These are phyloP conservation scores for Carex arenaria DNA, from an alignment of 202 grass and related monocot species.

Conservation along the genomic window DNA sequence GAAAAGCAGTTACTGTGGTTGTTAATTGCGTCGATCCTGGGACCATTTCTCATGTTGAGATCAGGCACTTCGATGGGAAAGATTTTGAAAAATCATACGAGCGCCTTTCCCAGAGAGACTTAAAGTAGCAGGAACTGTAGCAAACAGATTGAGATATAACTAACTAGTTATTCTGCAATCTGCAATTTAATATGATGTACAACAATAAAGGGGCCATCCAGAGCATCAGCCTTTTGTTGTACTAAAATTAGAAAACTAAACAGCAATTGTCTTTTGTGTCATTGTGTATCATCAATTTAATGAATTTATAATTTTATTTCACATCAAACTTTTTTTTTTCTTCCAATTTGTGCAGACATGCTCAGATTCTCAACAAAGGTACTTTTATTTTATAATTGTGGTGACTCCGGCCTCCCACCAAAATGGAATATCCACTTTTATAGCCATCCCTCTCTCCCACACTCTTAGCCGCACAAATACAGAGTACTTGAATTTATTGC, in stretches of 20 bases:
- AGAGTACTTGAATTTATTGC: neutral
- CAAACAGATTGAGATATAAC: neutral
- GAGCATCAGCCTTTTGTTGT: neutral
- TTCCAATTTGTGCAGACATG: neutral
- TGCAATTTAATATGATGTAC: neutral
- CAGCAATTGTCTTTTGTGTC: neutral
- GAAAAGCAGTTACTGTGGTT: constrained; percentile 33
- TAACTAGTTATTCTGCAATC: neutral
- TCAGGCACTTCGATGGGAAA: constrained; percentile 41
- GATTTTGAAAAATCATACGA: constrained; percentile 51
- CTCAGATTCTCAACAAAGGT: neutral
- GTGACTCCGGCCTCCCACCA: neutral
- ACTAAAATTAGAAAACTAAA: neutral
- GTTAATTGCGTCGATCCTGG: constrained; percentile 53
- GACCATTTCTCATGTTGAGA: constrained; percentile 57
- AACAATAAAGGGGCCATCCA: neutral
- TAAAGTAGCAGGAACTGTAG: neutral
- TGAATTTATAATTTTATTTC: neutral
- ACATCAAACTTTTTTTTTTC: neutral
- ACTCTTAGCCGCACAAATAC: neutral
- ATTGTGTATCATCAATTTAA: neutral
- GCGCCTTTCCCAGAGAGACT: constrained; percentile 12
- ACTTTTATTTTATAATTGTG: neutral
- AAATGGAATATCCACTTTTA: neutral
- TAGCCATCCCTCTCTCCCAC: neutral